Conservation (phyloP, 306 rosid genomes). For the Rubus idaeus region DNA sequence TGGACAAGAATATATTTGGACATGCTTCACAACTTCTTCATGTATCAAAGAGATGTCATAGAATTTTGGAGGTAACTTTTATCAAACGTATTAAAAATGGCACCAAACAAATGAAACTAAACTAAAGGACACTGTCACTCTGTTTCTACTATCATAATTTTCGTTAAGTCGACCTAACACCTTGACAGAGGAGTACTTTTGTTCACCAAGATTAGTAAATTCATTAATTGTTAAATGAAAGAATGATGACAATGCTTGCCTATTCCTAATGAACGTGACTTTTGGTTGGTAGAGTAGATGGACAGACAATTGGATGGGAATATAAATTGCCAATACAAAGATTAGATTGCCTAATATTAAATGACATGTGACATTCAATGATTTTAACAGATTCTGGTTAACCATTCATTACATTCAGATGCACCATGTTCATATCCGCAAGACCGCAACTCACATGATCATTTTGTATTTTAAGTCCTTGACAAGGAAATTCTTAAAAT, state of each 20-base stretch:
- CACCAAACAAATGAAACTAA: background rate
- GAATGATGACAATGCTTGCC: background rate
- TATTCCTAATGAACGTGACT: background rate
- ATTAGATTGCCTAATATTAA: background rate
- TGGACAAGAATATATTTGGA: background rate
- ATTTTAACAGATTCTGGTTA: background rate
- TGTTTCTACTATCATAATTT: background rate
- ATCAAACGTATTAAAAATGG: background rate
- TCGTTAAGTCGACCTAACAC: background rate
- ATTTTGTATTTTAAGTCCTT: background rate
- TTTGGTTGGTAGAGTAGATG: background rate
- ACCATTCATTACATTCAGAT: background rate
- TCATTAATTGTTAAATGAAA: background rate
- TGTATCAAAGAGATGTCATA: background rate
- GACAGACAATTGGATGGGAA: background rate
- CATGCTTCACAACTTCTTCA: background rate
- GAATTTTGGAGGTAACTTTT: background rate
- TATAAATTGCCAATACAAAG: background rate
- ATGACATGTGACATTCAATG: background rate
- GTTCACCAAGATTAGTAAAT: background rate
- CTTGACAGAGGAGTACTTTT: background rate
- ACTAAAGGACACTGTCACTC: background rate
- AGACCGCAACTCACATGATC: background rate
- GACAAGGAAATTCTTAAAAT: background rate
- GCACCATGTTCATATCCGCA: slow-evolving; percentile 1